phyloP scores from a whole-genome alignment of 768 basidiomycete genomes.

The Macrocybe gigantea region DNA sequence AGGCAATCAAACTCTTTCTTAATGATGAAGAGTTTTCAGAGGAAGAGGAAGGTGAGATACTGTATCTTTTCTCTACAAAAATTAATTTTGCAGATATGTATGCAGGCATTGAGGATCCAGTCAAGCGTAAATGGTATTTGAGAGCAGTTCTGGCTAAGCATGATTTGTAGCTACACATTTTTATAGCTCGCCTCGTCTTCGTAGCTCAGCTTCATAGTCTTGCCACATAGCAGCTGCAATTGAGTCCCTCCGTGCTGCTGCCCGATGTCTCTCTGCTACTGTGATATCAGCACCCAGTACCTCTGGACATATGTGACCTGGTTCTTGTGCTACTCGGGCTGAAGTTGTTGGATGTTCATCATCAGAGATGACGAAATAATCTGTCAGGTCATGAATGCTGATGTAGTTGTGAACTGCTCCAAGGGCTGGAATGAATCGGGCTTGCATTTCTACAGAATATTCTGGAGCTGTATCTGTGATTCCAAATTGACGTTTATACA shows the following conservation, averaged over 20 bases:
- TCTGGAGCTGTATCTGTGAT: conserved; percentile 8
- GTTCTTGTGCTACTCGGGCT: too few relatives aligned
- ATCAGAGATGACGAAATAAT: too few relatives aligned
- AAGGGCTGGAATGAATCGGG: conserved; percentile 13
- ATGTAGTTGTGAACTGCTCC: conserved; percentile 21
- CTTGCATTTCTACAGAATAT: conserved; percentile 11
- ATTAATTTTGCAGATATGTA: neutral
- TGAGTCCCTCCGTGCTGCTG: conserved; percentile 2
- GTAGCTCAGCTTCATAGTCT: conserved; percentile 3
- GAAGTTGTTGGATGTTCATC: too few relatives aligned
- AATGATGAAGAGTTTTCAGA: conserved; percentile 7
- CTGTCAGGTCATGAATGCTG: conserved; percentile 14
- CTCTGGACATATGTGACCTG: neutral
- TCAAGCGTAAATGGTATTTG: neutral
- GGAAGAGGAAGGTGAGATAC: neutral
- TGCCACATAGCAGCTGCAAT: conserved; percentile 9
- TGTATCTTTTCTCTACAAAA: conserved; percentile 1
- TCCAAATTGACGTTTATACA: conserved; percentile 11
- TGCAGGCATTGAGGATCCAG: neutral
- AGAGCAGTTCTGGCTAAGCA: neutral
- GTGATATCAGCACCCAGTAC: neutral
- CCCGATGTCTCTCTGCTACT: conserved; percentile 1
- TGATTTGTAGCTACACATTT: neutral
- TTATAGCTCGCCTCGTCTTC: neutral
- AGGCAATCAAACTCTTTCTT: conserved; percentile 3